phyloP scores from a whole-genome alignment of 1,284 basidiomycete species.

The Somion occarium region DNA sequence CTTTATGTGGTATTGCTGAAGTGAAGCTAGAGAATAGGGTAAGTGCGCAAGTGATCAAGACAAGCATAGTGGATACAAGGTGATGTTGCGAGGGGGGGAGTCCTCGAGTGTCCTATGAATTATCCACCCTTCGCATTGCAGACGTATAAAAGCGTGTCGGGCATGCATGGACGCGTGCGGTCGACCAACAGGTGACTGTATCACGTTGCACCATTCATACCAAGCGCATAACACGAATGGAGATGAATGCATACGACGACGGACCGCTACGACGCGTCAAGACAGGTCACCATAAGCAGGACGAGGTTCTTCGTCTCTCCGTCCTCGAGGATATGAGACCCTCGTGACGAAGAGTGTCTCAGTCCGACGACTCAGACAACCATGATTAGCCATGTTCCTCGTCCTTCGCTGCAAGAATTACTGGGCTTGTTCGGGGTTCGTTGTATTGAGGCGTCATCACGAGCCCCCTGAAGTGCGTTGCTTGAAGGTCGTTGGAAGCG shows the following conservation, averaged over 20 bases:
- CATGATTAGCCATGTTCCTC: too few relatives aligned
- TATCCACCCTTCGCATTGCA: neutral
- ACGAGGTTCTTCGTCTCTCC: neutral
- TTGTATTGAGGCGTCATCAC: too few relatives aligned
- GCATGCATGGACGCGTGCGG: neutral
- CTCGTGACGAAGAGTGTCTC: neutral
- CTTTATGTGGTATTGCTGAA: neutral
- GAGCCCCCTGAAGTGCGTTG: too few relatives aligned
- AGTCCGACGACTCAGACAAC: too few relatives aligned
- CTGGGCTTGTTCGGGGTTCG: too few relatives aligned
- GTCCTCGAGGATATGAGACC: neutral
- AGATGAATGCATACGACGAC: neutral
- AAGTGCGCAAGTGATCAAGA: neutral
- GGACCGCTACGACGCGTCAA: neutral
- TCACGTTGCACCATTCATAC: neutral
- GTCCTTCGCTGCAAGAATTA: too few relatives aligned
- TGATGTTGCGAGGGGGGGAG: neutral
- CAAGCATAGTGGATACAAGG: neutral
- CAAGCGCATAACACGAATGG: neutral
- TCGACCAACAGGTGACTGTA: conserved; percentile 3
- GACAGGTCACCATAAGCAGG: neutral
- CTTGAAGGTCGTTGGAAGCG: too few relatives aligned
- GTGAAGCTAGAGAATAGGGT: neutral
- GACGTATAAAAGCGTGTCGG: neutral
- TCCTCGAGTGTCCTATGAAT: neutral